A percentile compares a stretch with the other conserved stretches of the same genome.
Evolutionary conservation across 345 rosid species (phyloP).

Genomic region (Diplotaxis tenuifolia): DNA sequence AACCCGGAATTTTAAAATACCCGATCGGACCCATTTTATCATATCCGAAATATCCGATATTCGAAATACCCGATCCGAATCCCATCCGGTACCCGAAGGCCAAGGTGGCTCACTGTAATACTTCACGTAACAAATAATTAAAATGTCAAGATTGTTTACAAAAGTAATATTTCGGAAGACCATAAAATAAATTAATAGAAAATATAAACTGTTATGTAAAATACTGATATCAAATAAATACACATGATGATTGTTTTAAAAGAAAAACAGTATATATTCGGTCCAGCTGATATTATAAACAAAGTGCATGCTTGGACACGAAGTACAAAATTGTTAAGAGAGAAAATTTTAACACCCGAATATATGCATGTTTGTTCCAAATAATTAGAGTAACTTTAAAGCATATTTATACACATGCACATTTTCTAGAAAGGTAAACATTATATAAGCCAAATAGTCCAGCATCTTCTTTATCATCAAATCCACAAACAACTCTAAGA

Average conservation of each 20-base stretch:
- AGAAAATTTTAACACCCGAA: slow-evolving; percentile 30
- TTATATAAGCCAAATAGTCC: slow-evolving; percentile 31
- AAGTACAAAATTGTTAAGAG: slow-evolving; percentile 22
- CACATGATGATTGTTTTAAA: neutral
- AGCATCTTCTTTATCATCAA: slow-evolving; percentile 18
- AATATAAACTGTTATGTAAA: no score
- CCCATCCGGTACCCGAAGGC: no score
- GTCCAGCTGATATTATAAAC: slow-evolving; percentile 18
- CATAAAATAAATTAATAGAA: no score
- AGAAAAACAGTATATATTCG: neutral
- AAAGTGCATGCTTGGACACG: slow-evolving; percentile 35
- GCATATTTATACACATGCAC: slow-evolving; percentile 38
- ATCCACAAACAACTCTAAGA: slow-evolving; percentile 13
- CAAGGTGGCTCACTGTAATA: no score
- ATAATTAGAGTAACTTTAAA: slow-evolving; percentile 74
- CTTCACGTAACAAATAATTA: no score
- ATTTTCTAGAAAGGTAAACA: slow-evolving; percentile 23
- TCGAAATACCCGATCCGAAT: no score
- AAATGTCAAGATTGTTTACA: neutral
- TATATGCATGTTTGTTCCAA: slow-evolving; percentile 44
- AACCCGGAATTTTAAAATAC: no score
- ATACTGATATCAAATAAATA: slow-evolving; percentile 2
- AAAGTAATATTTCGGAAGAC: no score
- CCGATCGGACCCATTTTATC: no score
- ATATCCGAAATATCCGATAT: no score